Base-by-base conservation (phyloP, 1,139 yeast genomes). In the Geotrichum candidum region DNA sequence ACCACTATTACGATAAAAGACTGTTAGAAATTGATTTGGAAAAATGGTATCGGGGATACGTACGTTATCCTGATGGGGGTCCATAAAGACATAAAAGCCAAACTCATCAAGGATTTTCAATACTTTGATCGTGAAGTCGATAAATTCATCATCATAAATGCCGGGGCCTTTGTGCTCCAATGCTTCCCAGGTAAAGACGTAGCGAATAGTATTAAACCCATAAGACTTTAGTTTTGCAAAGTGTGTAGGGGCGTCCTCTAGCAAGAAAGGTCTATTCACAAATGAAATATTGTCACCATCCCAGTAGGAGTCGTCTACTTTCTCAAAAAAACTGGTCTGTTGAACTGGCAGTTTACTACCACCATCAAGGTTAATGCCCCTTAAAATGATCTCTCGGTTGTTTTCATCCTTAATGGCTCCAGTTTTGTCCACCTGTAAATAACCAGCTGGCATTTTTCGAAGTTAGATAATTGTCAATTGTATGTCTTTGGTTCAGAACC, bases 131-230 rank as follows among this genome's bases (percentile, higher is more conserved):
- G 96, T 84, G 72, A 86, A 90, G 52, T 86, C 84, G 60, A 90
- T 81, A 69, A 84, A 92, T 15, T 84, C 91, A 51, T 83, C 84
- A 73, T 92, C 98, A 71, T 91, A 92, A 15, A 74, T 74, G 0
- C 90, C 95, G 1, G 98, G 98, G 0, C 96, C 97, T 58, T 77
- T 78, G 69, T 92, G 97, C 72, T 92, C 97, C 10, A 92, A 69
- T 0, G 97, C 95, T 72, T 92, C 98, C 97, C 97, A 92, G 0
- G 96, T 88, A 54, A 89, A 78, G 22, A 91, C 78, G 70, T 86
- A 88, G 63, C 97, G 76, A 29, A 91, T 82, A 10, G 88, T 82
- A 71, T 91, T 91, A 73, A 82, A 90, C 0, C 97, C 97, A 84
- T 95, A 83, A 13, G 86, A 80, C 71, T 86, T 88, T 69, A 91